Conservation (phyloP, 192 early-diverging fungal species). For the Entomortierella lignicola region DNA sequence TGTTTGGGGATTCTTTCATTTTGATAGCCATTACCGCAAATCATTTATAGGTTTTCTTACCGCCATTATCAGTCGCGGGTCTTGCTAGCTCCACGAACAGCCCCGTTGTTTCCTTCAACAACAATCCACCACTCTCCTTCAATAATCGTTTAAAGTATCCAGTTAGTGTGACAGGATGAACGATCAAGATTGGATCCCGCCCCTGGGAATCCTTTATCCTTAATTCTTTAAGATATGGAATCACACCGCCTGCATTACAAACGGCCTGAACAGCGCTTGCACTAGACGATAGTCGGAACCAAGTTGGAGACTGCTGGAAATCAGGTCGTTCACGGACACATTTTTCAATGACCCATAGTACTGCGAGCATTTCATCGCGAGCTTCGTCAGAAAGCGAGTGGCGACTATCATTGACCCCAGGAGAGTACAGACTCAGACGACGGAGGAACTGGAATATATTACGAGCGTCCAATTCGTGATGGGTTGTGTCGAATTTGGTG, state of each 20-base stretch:
- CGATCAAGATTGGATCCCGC: constrained; percentile 21
- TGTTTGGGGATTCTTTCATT: too few species aligned
- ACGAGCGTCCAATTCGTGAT: constrained; percentile 30
- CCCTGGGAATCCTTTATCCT: constrained; percentile 1
- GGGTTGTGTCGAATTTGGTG: constrained; percentile 44
- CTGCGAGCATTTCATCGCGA: constrained; percentile 27
- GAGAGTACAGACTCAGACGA: constrained; percentile 14
- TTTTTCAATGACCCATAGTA: constrained; percentile 38
- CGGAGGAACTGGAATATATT: constrained; percentile 44
- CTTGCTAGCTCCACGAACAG: constrained; percentile 42
- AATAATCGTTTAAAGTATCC: constrained; percentile 41
- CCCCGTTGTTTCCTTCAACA: constrained; percentile 35
- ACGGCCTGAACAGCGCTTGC: constrained; percentile 33
- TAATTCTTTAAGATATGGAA: constrained; percentile 32
- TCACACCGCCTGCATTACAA: constrained; percentile 21
- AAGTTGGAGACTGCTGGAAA: constrained; percentile 39
- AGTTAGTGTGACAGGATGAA: constrained; percentile 44
- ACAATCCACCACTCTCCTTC: constrained; percentile 28
- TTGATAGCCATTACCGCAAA: too few species aligned
- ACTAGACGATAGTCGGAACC: constrained; percentile 51
- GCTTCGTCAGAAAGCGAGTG: constrained; percentile 12
- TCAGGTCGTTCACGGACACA: constrained; percentile 38
- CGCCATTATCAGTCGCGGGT: constrained; percentile 38
- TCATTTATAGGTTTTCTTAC: neutral
- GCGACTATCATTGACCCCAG: neutral